phyloP scores from a whole-genome alignment of 2,329 filamentous ascomycete species.

The Rhytidhysteron rufulum region DNA sequence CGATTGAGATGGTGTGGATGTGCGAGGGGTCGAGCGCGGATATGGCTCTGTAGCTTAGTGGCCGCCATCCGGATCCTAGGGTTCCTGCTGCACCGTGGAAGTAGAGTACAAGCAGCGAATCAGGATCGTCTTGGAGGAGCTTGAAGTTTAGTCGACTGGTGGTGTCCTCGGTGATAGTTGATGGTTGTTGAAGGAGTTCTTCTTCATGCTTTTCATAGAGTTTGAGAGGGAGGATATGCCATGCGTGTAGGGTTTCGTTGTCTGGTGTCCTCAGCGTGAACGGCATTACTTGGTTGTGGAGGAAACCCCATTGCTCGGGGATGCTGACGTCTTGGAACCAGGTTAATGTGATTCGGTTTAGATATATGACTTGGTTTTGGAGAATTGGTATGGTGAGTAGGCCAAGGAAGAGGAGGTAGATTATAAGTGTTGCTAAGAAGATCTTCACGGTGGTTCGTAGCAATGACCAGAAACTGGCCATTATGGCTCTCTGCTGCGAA shows the following conservation, averaged over 20 bases:
- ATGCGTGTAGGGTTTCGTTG: slow-evolving; percentile 43
- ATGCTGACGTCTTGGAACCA: slow-evolving; percentile 51
- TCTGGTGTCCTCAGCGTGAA: slow-evolving; percentile 44
- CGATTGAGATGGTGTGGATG: slow-evolving; percentile 57
- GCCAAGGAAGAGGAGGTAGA: neutral
- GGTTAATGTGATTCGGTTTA: slow-evolving; percentile 52
- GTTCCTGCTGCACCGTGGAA: slow-evolving; percentile 58
- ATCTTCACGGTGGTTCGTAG: too few species aligned
- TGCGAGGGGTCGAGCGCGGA: slow-evolving; percentile 49
- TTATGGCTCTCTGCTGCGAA: too few species aligned
- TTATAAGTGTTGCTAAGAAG: neutral
- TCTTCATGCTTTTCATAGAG: slow-evolving; percentile 43
- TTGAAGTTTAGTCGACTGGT: slow-evolving; percentile 56
- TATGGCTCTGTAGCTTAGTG: slow-evolving; percentile 54
- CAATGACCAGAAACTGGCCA: too few species aligned
- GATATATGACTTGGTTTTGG: slow-evolving; percentile 56
- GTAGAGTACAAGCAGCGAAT: slow-evolving; percentile 61
- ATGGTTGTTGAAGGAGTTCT: slow-evolving; percentile 35
- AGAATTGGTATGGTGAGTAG: slow-evolving; percentile 16
- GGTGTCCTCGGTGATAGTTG: slow-evolving; percentile 52
- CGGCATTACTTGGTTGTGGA: slow-evolving; percentile 48
- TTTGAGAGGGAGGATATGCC: slow-evolving; percentile 49
- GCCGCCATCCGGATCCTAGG: slow-evolving; percentile 53
- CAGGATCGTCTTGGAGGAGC: slow-evolving; percentile 60
- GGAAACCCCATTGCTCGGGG: slow-evolving; percentile 47